Base-by-base conservation (phyloP, 2,329 filamentous ascomycete genomes). In the Ascochyta lentis region DNA sequence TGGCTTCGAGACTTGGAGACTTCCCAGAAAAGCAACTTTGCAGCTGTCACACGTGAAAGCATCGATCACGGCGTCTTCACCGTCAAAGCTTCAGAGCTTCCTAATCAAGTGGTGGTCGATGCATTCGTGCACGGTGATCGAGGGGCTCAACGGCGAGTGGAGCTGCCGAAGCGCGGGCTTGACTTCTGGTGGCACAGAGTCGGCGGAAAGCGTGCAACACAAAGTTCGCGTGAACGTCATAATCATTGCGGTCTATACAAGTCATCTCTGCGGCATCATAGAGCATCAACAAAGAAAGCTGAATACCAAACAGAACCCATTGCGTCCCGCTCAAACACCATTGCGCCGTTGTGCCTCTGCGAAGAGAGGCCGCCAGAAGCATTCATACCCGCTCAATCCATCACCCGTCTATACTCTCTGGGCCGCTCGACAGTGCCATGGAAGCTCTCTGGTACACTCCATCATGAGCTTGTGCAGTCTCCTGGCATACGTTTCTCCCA, bases 41-140 rank as follows among this genome's bases (percentile, higher is more conserved):
- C 47, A 40, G 23, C 45, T 15, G 29, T 44, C 22, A 39, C 50
- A 61, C 54, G 61, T 62, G 59, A 61, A 65, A 64, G 54, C 49
- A 65, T 74, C 35, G 69, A 71, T 65, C 35, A 54, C 69, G 50
- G 70, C 57, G 49, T 56, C 45, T 62, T 64, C 59, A 50, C 51
- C 46, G 71, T 73, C 69, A 64, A 66, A 73, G 71, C 68, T 69
- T 73, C 52, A 58, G 60, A 72, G 68, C 70, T 74, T 52, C 71
- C 71, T 70, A 70, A 67, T 69, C 59, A 60, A 68, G 56, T 42
- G 51, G 61, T 66, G 61, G 64, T 62, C 62, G 63, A 56, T 63
- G 54, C 54, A 51, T 49, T 46, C 24, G 60, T 60, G 60, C 66
- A 66, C 55, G 60, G 41, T 54, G 46, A 54, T 53, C 52, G 53